Percentiles rank a stretch among this genome's conserved stretches.
Conservation (phyloP, 1,139 yeast genomes). For the Barnettozyma hawaiiensis region DNA sequence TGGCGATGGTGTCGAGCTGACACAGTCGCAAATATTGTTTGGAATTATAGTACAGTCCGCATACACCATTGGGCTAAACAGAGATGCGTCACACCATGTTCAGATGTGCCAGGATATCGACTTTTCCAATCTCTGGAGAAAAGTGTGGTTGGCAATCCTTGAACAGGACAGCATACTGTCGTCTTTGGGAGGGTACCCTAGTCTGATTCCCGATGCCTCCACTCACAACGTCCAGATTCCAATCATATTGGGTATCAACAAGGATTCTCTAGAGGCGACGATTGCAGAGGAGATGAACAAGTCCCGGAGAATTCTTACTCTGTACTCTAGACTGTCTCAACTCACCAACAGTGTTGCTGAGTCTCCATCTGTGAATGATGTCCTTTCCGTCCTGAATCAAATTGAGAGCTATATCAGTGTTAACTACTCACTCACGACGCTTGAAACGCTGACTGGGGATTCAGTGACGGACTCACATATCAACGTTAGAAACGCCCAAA, state of each 20-base stretch:
- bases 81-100: constrained; percentile 35
- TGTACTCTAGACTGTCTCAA: constrained; percentile 16
- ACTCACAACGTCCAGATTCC: constrained; percentile 18
- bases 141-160: constrained; percentile 23
- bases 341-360: constrained; percentile 17
- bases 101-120: constrained; percentile 18
- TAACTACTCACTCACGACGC: constrained; percentile 13
- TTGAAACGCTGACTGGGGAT: constrained; percentile 7
- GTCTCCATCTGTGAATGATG: constrained; percentile 16
- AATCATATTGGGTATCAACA: not conserved
- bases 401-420: constrained; percentile 17
- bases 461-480: constrained; percentile 4
- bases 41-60: constrained; percentile 36
- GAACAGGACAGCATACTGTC: constrained; percentile 22
- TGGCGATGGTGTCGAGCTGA: constrained; percentile 37
- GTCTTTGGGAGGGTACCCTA: constrained; percentile 22
- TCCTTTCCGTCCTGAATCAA: constrained; percentile 12
- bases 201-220: constrained; percentile 16
- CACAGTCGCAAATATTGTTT: constrained; percentile 35
- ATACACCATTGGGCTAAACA: constrained; percentile 37
- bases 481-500: constrained; percentile 15
- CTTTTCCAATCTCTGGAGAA: constrained; percentile 22
- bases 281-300: constrained; percentile 15
- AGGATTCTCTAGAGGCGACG: constrained; percentile 13
- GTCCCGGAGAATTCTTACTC: constrained; percentile 16